Evolutionary conservation across 257 asterid species (phyloP).

Genomic region (Datura wrightii): DNA sequence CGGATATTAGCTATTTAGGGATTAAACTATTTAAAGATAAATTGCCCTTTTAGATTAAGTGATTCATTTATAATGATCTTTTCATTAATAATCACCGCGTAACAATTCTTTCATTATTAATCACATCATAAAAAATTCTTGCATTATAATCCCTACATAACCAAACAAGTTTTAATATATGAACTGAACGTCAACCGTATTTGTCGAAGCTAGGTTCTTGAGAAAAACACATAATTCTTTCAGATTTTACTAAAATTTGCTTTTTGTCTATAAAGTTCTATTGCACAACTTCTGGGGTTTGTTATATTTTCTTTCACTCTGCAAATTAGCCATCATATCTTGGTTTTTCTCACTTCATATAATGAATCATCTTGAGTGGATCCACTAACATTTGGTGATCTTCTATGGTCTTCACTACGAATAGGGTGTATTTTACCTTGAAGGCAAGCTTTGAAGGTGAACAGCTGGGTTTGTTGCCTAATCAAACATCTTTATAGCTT

Average conservation of each 20-base stretch:
- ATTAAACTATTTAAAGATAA: neutral
- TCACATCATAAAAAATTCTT: neutral
- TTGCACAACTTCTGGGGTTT: neutral
- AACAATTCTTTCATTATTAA: neutral
- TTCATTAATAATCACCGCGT: neutral
- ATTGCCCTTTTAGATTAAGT: neutral
- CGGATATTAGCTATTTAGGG: neutral
- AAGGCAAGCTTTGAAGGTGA: neutral
- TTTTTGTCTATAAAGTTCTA: neutral
- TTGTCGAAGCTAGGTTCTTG: neutral
- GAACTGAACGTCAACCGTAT: neutral
- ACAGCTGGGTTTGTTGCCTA: neutral
- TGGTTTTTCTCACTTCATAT: slow-evolving; percentile 5
- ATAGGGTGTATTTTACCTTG: slow-evolving; percentile 4
- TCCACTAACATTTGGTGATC: neutral
- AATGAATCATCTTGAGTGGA: neutral
- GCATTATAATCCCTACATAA: neutral
- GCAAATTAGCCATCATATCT: neutral
- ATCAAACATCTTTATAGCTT: neutral
- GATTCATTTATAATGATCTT: neutral
- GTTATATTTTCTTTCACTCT: neutral
- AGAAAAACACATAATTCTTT: neutral
- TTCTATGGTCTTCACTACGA: neutral
- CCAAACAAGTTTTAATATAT: neutral
- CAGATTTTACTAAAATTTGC: neutral